These are phyloP conservation scores for Calonectria henricotiae DNA, from an alignment of 2,329 filamentous ascomycete species.

Conservation along the genomic window DNA sequence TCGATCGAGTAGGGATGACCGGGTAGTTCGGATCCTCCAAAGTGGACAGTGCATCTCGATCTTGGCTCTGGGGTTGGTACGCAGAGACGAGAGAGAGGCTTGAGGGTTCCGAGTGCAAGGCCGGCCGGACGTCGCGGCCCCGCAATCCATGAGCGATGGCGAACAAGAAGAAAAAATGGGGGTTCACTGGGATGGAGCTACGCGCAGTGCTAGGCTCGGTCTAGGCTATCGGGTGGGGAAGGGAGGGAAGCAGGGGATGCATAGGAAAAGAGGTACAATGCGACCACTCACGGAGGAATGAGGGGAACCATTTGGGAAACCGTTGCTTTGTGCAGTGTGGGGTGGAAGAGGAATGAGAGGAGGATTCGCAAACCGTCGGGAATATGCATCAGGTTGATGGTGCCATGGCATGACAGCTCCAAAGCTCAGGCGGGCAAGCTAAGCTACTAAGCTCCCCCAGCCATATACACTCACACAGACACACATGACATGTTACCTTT, in stretches of 20 bases:
- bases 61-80: slow-evolving; percentile 8
- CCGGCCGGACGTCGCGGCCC: slow-evolving; percentile 42
- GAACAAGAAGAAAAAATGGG: slow-evolving; percentile 18
- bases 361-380: slow-evolving; percentile 4
- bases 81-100: neutral
- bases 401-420: slow-evolving; percentile 11
- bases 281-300: slow-evolving; percentile 29
- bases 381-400: slow-evolving; percentile 2
- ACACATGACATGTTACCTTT: neutral
- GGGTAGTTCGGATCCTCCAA: slow-evolving; percentile 17
- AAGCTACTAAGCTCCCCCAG: neutral
- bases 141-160: slow-evolving; percentile 39
- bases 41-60: slow-evolving; percentile 10
- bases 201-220: slow-evolving; percentile 29
- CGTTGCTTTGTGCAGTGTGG: slow-evolving; percentile 4
- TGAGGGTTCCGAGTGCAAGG: slow-evolving; percentile 5
- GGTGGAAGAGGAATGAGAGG: neutral
- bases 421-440: neutral
- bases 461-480: neutral
- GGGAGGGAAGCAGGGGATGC: slow-evolving; percentile 7
- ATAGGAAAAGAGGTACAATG: slow-evolving; percentile 16
- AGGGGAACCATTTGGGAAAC: neutral
- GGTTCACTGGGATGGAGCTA: slow-evolving; percentile 32
- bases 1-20: slow-evolving; percentile 1
- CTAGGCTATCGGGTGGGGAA: slow-evolving; percentile 34